Base-by-base conservation (phyloP, 352 stramenopile species). In the Globisporangium okanoganense region DNA sequence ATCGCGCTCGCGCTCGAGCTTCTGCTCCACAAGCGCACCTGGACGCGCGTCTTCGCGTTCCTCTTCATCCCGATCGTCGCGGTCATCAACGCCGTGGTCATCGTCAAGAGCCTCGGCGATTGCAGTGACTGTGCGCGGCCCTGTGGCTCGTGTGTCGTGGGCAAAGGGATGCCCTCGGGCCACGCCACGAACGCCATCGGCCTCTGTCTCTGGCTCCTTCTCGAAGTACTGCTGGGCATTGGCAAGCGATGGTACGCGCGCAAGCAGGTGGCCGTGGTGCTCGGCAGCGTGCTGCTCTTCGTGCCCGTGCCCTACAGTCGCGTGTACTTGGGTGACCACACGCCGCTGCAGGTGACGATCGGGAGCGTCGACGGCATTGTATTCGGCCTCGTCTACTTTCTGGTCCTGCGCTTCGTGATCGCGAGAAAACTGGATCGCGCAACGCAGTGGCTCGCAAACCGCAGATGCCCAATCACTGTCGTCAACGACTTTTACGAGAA, bases 261-360 rank as follows among this genome's bases (percentile, higher is more conserved):
- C 18, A 65, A 53, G 18, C 70, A 79, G 36, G 40, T 50, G 3
- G n/a, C 38, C 25, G 18, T 52, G 10, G 64, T 56, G 31, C 29
- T 59, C 18, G 58, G 49, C 0, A 50, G 48, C 25, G 13, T 75
- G 14, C 52, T 75, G 27, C 45, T 87, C 40, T 78, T 87, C 24
- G 66, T 72, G 16, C 73, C 75, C 0, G 75, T 87, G 4, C 78
- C 78, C 1, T 87, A 82, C 69, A 83, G 75, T 50, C 78, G 78
- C 61, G 54, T 85, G 56, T 83, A 87, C 61, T 36, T 87, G 41
- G 78, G 78, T 24, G 78, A 87, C 65, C 78, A 87, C 71, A 82
- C 75, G 40, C 48, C 54, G n/a, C 57, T 85, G 41, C 78, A 87
- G 60, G 71, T 83, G 36, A 54, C 24, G 25, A 72, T 87, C 24